A percentile compares a stretch with the other conserved stretches of the same genome.
Evolutionary conservation across 352 stramenopile species (phyloP).

Genomic region (Phytophthora constricta): DNA sequence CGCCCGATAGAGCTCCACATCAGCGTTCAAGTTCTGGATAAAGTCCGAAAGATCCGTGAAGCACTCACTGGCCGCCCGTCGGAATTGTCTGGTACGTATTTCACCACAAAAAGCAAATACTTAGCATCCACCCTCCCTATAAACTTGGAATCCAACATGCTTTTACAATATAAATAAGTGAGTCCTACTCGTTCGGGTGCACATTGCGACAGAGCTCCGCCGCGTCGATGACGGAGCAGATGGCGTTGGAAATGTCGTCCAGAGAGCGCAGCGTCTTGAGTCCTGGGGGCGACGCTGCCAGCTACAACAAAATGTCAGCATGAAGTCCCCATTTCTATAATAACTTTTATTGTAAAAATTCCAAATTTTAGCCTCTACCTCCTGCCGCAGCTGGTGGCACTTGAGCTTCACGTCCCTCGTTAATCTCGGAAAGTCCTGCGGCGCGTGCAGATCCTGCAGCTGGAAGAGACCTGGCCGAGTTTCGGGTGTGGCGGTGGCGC

Average conservation of each 20-base stretch:
- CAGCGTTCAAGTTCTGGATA: conserved; percentile 94
- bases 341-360: background rate
- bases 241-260: conserved; percentile 94
- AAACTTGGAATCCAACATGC: too few relatives aligned
- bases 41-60: conserved; percentile 94
- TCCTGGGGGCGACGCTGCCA: conserved; percentile 58
- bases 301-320: conserved; percentile 33
- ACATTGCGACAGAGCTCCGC: conserved; percentile 95
- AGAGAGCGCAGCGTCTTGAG: conserved; percentile 80
- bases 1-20: conserved; percentile 91
- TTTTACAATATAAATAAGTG: too few relatives aligned
- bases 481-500: conserved; percentile 16
- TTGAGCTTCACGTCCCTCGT: conserved; percentile 61
- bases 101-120: background rate
- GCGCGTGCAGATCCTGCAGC: conserved; percentile 60
- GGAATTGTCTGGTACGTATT: conserved; percentile 58
- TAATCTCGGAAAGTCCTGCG: conserved; percentile 68
- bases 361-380: conserved; percentile 39
- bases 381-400: conserved; percentile 63
- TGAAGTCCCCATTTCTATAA: conserved; percentile 9
- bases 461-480: conserved; percentile 70
- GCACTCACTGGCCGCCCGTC: conserved; percentile 82
- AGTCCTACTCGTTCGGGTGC: conserved; percentile 81
- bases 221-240: conserved; percentile 97
- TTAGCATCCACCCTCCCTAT: background rate